Percentiles rank a stretch among this genome's conserved stretches.
Evolutionary conservation across 441 rosid genomes (phyloP).

Genomic region (Iberis amara): DNA sequence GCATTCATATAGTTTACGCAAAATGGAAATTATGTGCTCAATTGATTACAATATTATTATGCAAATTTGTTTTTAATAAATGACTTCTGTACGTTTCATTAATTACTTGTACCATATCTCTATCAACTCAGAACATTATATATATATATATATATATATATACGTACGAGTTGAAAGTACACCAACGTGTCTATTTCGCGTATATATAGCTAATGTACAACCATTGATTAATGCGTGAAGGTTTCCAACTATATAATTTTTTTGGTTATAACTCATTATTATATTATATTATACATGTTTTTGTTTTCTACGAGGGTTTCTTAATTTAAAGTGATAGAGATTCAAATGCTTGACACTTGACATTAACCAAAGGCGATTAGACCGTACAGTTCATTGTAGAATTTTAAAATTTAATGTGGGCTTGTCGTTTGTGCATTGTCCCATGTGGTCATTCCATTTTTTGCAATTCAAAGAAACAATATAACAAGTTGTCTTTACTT

Average conservation of each 20-base stretch:
- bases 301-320: neutral
- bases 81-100: slow-evolving; percentile 3
- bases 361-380: slow-evolving; percentile 14
- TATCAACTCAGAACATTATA: slow-evolving; percentile 10
- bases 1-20: slow-evolving; percentile 16
- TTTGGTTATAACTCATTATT: neutral
- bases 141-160: neutral
- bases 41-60: slow-evolving; percentile 8
- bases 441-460: slow-evolving; percentile 23
- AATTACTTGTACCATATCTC: slow-evolving; percentile 4
- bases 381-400: slow-evolving; percentile 20
- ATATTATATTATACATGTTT: neutral
- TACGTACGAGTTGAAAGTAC: slow-evolving; percentile 5
- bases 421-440: slow-evolving; percentile 6
- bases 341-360: slow-evolving; percentile 14
- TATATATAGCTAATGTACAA: slow-evolving; percentile 13
- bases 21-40: slow-evolving; percentile 21
- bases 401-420: neutral
- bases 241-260: slow-evolving; percentile 6
- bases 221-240: slow-evolving; percentile 17
- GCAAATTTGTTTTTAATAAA: no score
- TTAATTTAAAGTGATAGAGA: neutral
- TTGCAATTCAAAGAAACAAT: neutral
- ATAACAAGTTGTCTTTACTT: neutral
- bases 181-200: slow-evolving; percentile 13